Base-by-base conservation (phyloP, 139 green algal species). In the Microglena sp. region DNA sequence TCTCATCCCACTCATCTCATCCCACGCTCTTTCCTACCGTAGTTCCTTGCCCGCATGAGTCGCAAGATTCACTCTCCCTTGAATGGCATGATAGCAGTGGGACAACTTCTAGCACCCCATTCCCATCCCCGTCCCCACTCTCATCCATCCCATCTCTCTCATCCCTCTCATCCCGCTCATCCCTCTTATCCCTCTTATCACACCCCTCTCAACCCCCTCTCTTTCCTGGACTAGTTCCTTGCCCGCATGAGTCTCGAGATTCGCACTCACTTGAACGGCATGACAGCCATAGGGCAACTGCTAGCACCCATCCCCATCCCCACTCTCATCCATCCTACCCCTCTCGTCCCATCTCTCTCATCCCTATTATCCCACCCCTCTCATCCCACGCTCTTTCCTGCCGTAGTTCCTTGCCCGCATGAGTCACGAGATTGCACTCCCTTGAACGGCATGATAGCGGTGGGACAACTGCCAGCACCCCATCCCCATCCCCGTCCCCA, bases 61-160 rank as follows among this genome's bases (percentile, higher is more conserved):
- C 91, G 97, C 65, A 91, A 97, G 70, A 95, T 97, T 76, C n/a
- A 91, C 33, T 97, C 91, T 5, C 91, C 91, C 2, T 82, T 97
- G 28, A 97, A 97, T 45, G 55, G 90, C 45, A 92, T 97, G 76
- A 94, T 97, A 45, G 87, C 86, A 1, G 90, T 96, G 36, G 79
- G 86, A 3, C 88, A 95, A 11, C 40, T 11, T 18, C 40, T 18
- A 18, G 15, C 40, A 11, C 15, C 40, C 40, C 40, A 18, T 18
- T 18, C 40, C 15, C 40, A 11, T 18, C 15, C 40, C 40, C 40
- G 40, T 50, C 40, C 40, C 40, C 40, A 18, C 40, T 18, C 40
- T 50, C 40, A 18, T 18, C 18, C 40, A 18, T 50, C 40, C 18
- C 40, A 2, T 34, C 29, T 50, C 33, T 8, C 1, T 27, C n/a